These are phyloP conservation scores for Xylariaceae sp. DNA, from an alignment of 2,329 filamentous ascomycete genomes.

Conservation along the genomic window DNA sequence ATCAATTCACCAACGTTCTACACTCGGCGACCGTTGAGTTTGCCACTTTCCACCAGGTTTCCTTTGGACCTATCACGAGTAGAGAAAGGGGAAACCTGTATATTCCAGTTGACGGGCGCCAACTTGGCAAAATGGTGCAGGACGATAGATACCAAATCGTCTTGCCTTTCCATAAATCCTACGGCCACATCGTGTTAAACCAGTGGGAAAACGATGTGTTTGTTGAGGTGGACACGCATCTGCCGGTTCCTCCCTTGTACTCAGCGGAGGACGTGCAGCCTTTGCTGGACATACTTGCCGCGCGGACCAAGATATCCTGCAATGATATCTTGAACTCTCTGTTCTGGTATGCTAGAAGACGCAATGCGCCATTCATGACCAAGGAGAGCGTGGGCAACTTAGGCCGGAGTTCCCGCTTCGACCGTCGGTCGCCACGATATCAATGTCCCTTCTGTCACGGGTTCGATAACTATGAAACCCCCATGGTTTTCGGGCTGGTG, in stretches of 20 bases:
- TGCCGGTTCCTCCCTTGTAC: conserved; percentile 6
- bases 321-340: conserved; percentile 4
- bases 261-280: neutral
- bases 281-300: conserved; percentile 4
- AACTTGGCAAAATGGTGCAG: conserved; percentile 5
- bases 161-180: conserved; percentile 9
- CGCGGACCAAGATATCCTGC: conserved; percentile 1
- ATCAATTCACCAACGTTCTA: neutral
- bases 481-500: neutral
- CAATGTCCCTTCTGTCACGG: conserved; percentile 14
- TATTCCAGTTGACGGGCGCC: neutral
- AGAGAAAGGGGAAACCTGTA: neutral
- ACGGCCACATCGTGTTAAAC: conserved; percentile 5
- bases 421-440: conserved; percentile 2
- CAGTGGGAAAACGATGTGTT: conserved; percentile 1
- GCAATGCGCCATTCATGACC: neutral
- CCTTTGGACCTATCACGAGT: conserved; percentile 6
- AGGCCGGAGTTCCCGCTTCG: neutral
- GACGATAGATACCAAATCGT: conserved; percentile 1
- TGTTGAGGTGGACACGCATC: neutral
- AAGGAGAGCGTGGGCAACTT: neutral
- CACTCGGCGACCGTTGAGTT: conserved; percentile 9
- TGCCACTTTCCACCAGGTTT: conserved; percentile 9
- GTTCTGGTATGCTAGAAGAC: conserved; percentile 14
- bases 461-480: conserved; percentile 6